Base-by-base conservation (phyloP, 1,284 basidiomycete species). In the Ganoderma lucidum region DNA sequence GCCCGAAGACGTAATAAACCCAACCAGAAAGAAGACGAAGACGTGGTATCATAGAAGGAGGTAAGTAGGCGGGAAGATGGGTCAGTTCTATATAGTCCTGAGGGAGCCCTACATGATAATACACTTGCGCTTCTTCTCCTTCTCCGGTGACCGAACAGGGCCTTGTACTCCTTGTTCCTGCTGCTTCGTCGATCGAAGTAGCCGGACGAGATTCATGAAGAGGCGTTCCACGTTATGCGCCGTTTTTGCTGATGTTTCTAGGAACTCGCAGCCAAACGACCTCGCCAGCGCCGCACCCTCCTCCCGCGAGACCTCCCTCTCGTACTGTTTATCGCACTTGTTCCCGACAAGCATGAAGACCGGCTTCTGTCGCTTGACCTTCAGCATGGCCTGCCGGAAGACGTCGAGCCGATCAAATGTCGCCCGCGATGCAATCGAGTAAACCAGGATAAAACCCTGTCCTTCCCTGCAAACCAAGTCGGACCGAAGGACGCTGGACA, bases 361-460 rank as follows among this genome's bases (percentile, higher is more conserved):
- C 39, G 92, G 93, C 74, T 89, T 92, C 80, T 89, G 93, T 79
- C 97, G 91, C 84, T 99, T 98, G 70, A 98, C 96, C 70, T 94
- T 92, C 76, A 93, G 83, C 88, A 98, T 97, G 62, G 96, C 96
- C 81, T 97, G 95, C 74, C 96, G 93, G 84, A 99, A 98, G 74
- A 95, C 93, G 78, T 96, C 94, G 71, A 97, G 90, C 42, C 97
- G 94, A 78, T 98, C 95, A 76, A 98, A 99, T 35, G 96, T 97
- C 75, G 92, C 91, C 78, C 96, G 90, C 59, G 96, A 97, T 65
- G 96, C 96, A 80, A 99, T 98, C 64, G 96, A 98, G 84, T 99
- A 99, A 68, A 99, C 98, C 69, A 99, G 90, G 73, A 99, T 93
- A 83, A 99, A 99, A 12, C 97, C 98, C 84, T 99, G 96, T 72